Conservation (phyloP, 2,329 filamentous ascomycete genomes). For the Hypoxylon sp. region DNA sequence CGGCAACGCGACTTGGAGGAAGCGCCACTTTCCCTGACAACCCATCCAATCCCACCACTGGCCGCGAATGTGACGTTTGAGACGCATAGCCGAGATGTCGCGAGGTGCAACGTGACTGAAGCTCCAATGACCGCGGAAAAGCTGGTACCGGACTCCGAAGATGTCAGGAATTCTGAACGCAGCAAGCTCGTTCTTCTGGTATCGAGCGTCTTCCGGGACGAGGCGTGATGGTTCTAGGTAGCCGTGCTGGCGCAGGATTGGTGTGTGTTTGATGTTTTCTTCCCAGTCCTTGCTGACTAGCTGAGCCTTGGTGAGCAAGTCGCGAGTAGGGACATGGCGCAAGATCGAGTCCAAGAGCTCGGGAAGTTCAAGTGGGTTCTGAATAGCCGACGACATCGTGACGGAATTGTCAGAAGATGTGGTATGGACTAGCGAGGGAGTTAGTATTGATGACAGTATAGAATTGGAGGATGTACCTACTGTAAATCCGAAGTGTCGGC, state of each 20-base stretch:
- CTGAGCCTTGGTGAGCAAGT: not conserved
- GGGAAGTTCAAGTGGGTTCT: not conserved
- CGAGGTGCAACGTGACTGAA: not conserved
- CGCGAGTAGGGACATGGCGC: not conserved
- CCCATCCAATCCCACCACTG: not conserved
- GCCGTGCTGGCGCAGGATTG: not conserved
- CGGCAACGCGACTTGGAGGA: not conserved
- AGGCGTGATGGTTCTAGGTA: not conserved
- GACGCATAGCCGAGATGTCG: not conserved
- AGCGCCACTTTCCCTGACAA: not conserved
- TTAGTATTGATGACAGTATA: not conserved
- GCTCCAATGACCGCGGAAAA: not conserved
- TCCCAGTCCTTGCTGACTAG: not conserved
- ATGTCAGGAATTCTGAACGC: not conserved
- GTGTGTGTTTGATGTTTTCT: not conserved
- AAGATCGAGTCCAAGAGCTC: slow-evolving; percentile 5
- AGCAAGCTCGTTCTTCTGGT: not conserved
- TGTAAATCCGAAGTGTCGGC: not conserved
- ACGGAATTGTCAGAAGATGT: not conserved
- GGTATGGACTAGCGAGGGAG: not conserved
- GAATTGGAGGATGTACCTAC: not conserved
- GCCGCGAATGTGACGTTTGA: not conserved
- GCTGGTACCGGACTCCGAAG: not conserved
- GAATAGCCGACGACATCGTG: not conserved
- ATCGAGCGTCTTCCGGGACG: not conserved